phyloP scores from a whole-genome alignment of 2,329 filamentous ascomycete genomes.

The Alternaria conjuncta region DNA sequence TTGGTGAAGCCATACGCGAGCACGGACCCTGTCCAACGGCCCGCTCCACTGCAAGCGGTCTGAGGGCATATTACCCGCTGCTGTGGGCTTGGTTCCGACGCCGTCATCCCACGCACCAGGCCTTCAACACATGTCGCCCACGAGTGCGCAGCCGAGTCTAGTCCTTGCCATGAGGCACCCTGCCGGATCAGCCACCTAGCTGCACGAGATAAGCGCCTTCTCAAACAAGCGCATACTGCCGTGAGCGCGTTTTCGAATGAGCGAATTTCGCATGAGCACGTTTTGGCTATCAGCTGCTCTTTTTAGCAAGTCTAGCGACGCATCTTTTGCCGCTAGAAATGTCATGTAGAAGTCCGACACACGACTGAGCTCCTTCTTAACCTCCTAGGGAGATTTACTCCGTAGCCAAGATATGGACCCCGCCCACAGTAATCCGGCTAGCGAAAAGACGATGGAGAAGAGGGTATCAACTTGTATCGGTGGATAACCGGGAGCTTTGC shows the following conservation, averaged over 20 bases:
- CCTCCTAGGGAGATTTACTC: not conserved
- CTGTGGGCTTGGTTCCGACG: not conserved
- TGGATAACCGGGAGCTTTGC: not conserved
- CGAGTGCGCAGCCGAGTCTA: not conserved
- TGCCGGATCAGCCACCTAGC: not conserved
- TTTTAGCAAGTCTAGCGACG: not conserved
- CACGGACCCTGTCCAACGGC: not conserved
- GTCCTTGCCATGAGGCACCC: not conserved
- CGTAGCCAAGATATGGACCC: not conserved
- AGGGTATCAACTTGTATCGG: not conserved
- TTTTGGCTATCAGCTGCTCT: not conserved
- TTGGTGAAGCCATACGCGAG: not conserved
- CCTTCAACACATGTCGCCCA: not conserved
- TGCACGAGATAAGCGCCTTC: not conserved
- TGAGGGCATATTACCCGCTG: not conserved
- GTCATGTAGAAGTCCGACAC: not conserved
- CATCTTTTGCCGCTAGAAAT: not conserved
- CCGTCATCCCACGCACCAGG: not conserved
- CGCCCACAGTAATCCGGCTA: accelerated
- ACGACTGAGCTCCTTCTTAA: not conserved
- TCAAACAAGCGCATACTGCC: not conserved
- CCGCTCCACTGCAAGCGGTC: not conserved
- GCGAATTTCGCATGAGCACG: not conserved
- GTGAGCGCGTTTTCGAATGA: not conserved
- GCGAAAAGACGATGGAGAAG: not conserved